A percentile compares a stretch with the other conserved stretches of the same genome.
Conservation (phyloP, 2,329 filamentous ascomycete genomes). For the Cladosporium colombiae region DNA sequence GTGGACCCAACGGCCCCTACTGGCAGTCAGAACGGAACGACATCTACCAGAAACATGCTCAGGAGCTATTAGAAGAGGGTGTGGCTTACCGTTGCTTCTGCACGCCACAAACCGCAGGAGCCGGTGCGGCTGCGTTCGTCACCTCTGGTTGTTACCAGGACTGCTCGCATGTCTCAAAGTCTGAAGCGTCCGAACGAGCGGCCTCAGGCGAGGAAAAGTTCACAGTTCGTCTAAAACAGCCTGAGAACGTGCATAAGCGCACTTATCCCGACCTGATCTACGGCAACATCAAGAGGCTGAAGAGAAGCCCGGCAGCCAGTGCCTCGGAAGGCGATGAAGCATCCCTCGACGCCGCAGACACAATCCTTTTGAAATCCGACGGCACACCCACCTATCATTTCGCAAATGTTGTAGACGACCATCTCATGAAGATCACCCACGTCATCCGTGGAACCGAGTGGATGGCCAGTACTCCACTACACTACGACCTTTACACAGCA, state of each 20-base stretch:
- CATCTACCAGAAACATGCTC: slow-evolving; percentile 71
- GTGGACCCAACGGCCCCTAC: slow-evolving; percentile 82
- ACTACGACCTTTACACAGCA: slow-evolving; percentile 57
- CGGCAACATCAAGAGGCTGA: slow-evolving; percentile 57
- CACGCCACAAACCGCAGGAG: slow-evolving; percentile 48
- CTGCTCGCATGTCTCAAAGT: slow-evolving; percentile 66
- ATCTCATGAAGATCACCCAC: slow-evolving; percentile 92
- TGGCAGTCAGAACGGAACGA: slow-evolving; percentile 80
- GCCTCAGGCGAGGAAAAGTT: slow-evolving; percentile 64
- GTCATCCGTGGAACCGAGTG: slow-evolving; percentile 95
- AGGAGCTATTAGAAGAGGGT: slow-evolving; percentile 67
- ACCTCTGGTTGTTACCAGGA: slow-evolving; percentile 67
- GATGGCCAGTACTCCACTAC: slow-evolving; percentile 89
- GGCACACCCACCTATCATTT: slow-evolving; percentile 95
- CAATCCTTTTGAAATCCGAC: slow-evolving; percentile 87
- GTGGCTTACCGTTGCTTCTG: slow-evolving; percentile 95
- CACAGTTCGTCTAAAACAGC: slow-evolving; percentile 73
- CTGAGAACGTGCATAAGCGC: slow-evolving; percentile 58
- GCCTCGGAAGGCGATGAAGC: slow-evolving; percentile 34
- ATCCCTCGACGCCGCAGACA: slow-evolving; percentile 68
- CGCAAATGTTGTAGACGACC: slow-evolving; percentile 95
- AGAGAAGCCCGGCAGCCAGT: slow-evolving; percentile 31
- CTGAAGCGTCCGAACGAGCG: slow-evolving; percentile 71
- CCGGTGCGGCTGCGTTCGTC: slow-evolving; percentile 65
- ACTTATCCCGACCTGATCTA: slow-evolving; percentile 77